Conservation (phyloP, 1,139 yeast genomes). For the Suhomyces coccinellae region DNA sequence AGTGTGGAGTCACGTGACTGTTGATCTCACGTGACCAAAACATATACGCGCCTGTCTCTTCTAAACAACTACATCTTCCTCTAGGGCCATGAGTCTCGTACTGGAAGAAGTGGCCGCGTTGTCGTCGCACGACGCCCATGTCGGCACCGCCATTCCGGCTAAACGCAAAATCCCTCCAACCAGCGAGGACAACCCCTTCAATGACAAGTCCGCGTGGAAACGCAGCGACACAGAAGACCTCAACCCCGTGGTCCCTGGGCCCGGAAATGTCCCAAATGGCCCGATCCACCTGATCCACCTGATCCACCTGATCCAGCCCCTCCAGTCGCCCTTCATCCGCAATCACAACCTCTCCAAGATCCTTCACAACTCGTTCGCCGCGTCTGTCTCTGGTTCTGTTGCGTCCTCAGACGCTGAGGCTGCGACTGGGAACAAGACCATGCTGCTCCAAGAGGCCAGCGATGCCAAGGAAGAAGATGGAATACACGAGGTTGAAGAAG, state of each 20-base stretch:
- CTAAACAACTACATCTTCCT: conserved; percentile 2
- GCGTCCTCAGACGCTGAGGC: conserved; percentile 7
- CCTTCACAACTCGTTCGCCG: conserved; percentile 6
- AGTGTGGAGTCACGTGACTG: background rate
- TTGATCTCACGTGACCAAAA: background rate
- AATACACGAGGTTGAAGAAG: background rate
- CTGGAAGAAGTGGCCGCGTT: conserved; percentile 5
- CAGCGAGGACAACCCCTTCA: conserved; percentile 24
- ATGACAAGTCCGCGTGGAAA: conserved; percentile 12
- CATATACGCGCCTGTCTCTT: conserved; percentile 1
- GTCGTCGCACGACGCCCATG: background rate
- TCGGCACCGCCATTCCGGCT: background rate
- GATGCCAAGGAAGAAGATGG: background rate
- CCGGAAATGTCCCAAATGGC: background rate
- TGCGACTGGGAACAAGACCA: conserved; percentile 9
- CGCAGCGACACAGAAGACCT: conserved; percentile 5
- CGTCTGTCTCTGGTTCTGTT: conserved; percentile 7
- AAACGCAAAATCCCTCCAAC: conserved; percentile 10
- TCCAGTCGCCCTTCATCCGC: conserved; percentile 16
- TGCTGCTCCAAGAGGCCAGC: conserved; percentile 1
- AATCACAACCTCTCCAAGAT: conserved; percentile 16
- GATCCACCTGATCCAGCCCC: background rate
- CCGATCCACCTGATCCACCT: background rate
- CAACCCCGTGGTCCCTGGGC: background rate
- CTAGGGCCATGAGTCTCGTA: conserved; percentile 2